Evolutionary conservation across 2,329 filamentous ascomycete species (phyloP), one percentile per base, ranked within the genome.

Genomic region (Emmonsiellopsis sp.): DNA sequence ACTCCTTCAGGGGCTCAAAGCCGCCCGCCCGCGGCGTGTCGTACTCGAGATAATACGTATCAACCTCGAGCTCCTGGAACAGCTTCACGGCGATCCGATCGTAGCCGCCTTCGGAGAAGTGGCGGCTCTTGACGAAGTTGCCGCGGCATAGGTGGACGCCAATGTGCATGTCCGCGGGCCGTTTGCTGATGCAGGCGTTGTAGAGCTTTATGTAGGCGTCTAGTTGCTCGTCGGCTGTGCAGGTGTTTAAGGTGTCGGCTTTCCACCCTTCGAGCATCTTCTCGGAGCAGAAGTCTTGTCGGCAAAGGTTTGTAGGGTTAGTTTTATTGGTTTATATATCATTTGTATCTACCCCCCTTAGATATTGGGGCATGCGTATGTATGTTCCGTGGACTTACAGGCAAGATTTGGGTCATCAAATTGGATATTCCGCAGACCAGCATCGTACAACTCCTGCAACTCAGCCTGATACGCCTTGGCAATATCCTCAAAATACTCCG

Each of bases 191-290:
- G 62, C 78, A 81, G 67, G 86, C 83, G 67, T 90, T 90, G 76
- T 90, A 90, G 59, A 88, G 80, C 57, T 79, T 76, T 67, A 91
- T 86, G 70, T 91, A 91, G 31, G 84, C 80, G 61, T 88, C 84
- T 20, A 91, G 79, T 44, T 89, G 81, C 59, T 84, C 82, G 47
- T 87, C 85, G 6, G 85, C 80, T 1, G 80, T 80, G 67, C 83
- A 81, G 51, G 79, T 79, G 65, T 90, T 89, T 61, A 83, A 77
- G 47, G 77, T 70, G 65, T 89, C 86, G 11, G 79, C 78, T 52
- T 80, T 79, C 81, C 84, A 89, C 13, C 85, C 85, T 47, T 79
- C 71, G 37, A 86, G 78, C 79, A 88, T 88, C 65, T 83, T 81
- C 54, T 85, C 75, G 16, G 82, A 85, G 71, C 85, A 89, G 70